Conservation (phyloP, 2,329 filamentous ascomycete species). For the Alternaria atra region DNA sequence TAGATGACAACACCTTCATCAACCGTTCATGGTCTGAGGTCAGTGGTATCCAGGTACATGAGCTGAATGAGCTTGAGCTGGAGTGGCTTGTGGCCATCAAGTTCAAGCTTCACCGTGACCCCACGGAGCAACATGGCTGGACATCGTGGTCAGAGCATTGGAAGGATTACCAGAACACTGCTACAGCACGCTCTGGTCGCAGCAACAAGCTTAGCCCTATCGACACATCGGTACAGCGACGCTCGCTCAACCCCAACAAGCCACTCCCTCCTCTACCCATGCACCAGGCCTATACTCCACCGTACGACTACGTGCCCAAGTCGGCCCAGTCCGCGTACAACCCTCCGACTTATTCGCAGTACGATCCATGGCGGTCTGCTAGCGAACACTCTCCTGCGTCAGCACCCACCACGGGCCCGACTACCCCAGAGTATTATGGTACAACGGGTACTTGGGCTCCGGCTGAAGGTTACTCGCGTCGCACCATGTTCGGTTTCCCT, state of each 20-base stretch:
- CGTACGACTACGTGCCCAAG: slow-evolving; percentile 49
- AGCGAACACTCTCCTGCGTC: slow-evolving; percentile 62
- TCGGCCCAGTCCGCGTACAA: slow-evolving; percentile 51
- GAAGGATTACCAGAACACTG: slow-evolving; percentile 68
- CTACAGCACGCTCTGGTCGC: slow-evolving; percentile 51
- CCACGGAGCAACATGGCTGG: slow-evolving; percentile 77
- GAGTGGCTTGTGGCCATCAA: slow-evolving; percentile 86
- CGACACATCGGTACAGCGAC: slow-evolving; percentile 69
- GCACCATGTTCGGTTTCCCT: slow-evolving; percentile 54
- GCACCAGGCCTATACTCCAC: slow-evolving; percentile 51
- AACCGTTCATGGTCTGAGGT: slow-evolving; percentile 97
- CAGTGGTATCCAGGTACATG: slow-evolving; percentile 83
- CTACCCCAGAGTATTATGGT: slow-evolving; percentile 64
- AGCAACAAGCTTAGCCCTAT: slow-evolving; percentile 65
- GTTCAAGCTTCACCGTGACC: slow-evolving; percentile 87
- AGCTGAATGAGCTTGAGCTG: slow-evolving; percentile 85
- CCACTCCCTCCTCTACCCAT: slow-evolving; percentile 51
- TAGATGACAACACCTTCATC: slow-evolving; percentile 97
- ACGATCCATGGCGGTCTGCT: slow-evolving; percentile 55
- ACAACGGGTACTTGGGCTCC: slow-evolving; percentile 59
- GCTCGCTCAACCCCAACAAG: slow-evolving; percentile 58
- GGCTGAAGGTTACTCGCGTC: slow-evolving; percentile 52
- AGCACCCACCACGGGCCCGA: slow-evolving; percentile 62
- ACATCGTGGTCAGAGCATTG: slow-evolving; percentile 71
- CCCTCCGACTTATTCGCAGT: slow-evolving; percentile 45